A percentile compares a stretch with the other conserved stretches of the same genome.
These are phyloP conservation scores for Fagopyrum homotropicum DNA, from an alignment of 148 eudicot genomes.

Conservation along the genomic window DNA sequence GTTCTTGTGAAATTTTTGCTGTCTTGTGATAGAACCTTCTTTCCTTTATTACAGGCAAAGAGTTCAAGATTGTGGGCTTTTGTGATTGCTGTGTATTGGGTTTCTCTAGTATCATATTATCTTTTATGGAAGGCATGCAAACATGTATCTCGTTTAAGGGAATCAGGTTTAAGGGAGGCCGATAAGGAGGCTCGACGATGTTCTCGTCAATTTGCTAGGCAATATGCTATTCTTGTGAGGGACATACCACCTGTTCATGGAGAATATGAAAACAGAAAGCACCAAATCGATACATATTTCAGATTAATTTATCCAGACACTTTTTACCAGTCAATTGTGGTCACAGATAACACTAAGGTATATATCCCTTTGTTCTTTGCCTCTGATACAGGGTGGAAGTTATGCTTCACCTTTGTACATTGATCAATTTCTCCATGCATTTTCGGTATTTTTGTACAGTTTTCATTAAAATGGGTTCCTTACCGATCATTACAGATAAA, in stretches of 20 bases:
- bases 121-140: constrained; percentile 82
- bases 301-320: neutral
- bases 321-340: constrained; percentile 1
- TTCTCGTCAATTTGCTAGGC: constrained; percentile 30
- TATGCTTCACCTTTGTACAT: neutral
- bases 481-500: constrained; percentile 37
- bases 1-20: no score
- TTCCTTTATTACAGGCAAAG: constrained; percentile 23
- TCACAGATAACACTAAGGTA: constrained; percentile 12
- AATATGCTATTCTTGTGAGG: constrained; percentile 73
- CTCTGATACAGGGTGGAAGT: no score
- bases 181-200: constrained; percentile 53
- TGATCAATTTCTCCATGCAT: no score
- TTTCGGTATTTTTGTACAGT: no score
- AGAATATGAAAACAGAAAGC: neutral
- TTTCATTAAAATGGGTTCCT: no score
- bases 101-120: constrained; percentile 57
- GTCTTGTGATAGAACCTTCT: no score
- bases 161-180: constrained; percentile 52
- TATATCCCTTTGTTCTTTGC: no score
- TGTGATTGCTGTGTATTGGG: constrained; percentile 61
- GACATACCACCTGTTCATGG: constrained; percentile 22
- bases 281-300: constrained; percentile 6
- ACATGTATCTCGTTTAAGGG: constrained; percentile 67
- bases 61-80: constrained; percentile 73